A percentile compares a stretch with the other conserved stretches of the same genome.
These are phyloP conservation scores for Mycena albidolilacea DNA, from an alignment of 768 basidiomycete genomes.

Conservation along the genomic window DNA sequence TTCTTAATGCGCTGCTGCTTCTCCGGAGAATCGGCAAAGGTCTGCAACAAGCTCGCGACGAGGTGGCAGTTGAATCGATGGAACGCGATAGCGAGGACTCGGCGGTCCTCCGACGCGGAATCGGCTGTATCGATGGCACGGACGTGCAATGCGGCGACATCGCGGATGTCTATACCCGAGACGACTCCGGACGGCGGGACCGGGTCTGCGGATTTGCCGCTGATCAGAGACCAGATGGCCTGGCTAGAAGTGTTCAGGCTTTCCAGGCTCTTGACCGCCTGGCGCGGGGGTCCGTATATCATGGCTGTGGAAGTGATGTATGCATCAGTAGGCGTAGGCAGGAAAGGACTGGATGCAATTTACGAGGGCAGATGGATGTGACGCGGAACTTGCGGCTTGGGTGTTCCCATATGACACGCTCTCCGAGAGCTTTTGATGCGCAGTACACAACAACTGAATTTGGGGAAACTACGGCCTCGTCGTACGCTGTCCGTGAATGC, in stretches of 20 bases:
- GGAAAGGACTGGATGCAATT: not conserved
- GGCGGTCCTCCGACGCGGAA: slow-evolving; percentile 4
- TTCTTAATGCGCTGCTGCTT: slow-evolving; percentile 19
- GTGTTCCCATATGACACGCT: slow-evolving; percentile 13
- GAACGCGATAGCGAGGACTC: slow-evolving; percentile 21
- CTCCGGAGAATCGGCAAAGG: slow-evolving; percentile 13
- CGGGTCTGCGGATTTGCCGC: slow-evolving; percentile 11
- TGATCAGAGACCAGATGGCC: slow-evolving; percentile 10
- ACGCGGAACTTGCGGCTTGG: slow-evolving; percentile 11
- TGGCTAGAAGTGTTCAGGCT: slow-evolving; percentile 16
- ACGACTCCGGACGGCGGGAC: slow-evolving; percentile 3
- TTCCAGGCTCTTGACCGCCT: slow-evolving; percentile 3
- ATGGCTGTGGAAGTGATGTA: slow-evolving; percentile 1
- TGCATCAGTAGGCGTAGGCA: not conserved
- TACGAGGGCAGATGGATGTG: slow-evolving; percentile 20
- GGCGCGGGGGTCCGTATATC: slow-evolving; percentile 14
- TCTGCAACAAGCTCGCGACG: slow-evolving; percentile 1
- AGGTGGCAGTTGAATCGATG: slow-evolving; percentile 21
- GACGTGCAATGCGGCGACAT: slow-evolving; percentile 17
- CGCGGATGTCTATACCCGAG: slow-evolving; percentile 7
- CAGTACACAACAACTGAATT: slow-evolving; percentile 12
- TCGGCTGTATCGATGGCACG: slow-evolving; percentile 16
- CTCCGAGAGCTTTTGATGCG: slow-evolving; percentile 11
- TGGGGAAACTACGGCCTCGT: not conserved
- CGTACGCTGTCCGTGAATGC: not conserved